Base-by-base conservation (phyloP, 2,329 filamentous ascomycete genomes). In the Apiospora arundinis region DNA sequence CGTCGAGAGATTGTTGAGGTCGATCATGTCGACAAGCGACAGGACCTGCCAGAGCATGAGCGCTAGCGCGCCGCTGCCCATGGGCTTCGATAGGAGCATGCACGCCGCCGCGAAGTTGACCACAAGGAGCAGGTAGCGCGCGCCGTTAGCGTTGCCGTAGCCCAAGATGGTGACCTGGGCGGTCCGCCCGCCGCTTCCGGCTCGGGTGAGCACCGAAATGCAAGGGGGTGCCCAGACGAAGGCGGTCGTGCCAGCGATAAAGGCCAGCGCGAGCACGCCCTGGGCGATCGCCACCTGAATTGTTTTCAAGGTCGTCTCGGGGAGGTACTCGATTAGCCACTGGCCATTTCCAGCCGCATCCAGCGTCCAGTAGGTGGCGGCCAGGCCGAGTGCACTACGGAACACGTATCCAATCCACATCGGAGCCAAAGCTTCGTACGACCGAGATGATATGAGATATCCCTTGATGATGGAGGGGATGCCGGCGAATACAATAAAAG, bases 121-220 rank as follows among this genome's bases (percentile, higher is more conserved):
- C 2, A 95, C 89, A 8, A 98, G 88, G 45, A 98, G 86, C 75
- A 97, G 91, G 82, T 97, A 98, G 40, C 95, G 92, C 0, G 94
- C 92, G 71, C 96, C 96, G 78, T 97, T 92, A n/a, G 94, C 90
- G 78, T 99, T 99, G 74, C 92, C 93, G 82, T 97, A 98, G 63
- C 96, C 96, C 23, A 97, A 88, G 72, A 98, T 92, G 44, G 92
- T 93, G 72, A 98, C 90, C 74, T 89, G 86, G 42, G 87, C 83
- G 73, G 84, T 83, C 25, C 84, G 83, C 7, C 49, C 71, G 8
- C 82, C 79, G 56, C 82, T 81, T 52, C 81, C 74, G n/a, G 84
- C 79, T 46, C 85, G 82, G 49, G 87, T 83, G 69, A 91, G 84
- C 78, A 98, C 92, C 69, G 90, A 92, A 66, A 98, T 90, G 75